Base-by-base conservation (phyloP, 164 flowering plant genomes). In the Liquidambar formosana region DNA sequence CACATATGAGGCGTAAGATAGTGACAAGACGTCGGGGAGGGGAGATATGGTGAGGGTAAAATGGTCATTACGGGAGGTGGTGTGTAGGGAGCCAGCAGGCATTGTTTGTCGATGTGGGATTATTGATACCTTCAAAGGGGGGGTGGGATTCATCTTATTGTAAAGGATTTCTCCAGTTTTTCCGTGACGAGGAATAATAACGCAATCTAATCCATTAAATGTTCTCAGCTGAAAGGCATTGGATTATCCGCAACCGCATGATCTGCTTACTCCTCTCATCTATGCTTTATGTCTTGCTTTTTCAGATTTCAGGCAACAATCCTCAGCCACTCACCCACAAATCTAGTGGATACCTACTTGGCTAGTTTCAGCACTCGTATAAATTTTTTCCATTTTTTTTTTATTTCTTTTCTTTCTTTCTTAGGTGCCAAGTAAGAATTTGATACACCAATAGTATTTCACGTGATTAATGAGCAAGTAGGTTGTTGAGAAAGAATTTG, bases 21-120 rank as follows among this genome's bases (percentile, higher is more conserved):
- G 70, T 23, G 77, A 74, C 77, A 58, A 59, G 21, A 69, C 72
- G 26, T 3, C 12, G 21, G 56, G 56, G 12, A 15, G 57, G n/a
- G 33, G 18, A 28, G 57, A 33, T n/a, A 18, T 19, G 1, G 1
- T 1, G 46, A 44, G 73, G 69, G 38, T 6, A 33, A 0, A 27
- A 44, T 57, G 63, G 73, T 69, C 33, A 51, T 54, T 69, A 61
- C 8, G 22, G 21, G 2, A 41, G 56, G 23, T 3, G 12, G 53
- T 21, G 41, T 41, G 58, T 60, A 18, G 65, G 71, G 71, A 68
- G 61, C 33, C 65, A 61, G 65, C 47, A 5, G 57, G 65, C 68
- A 56, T 19, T 23, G 43, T 12, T n/a, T 51, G 65, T 21, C 49
- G 23, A 49, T 26, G 10, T 43, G 63, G 28, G n/a, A n/a, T n/a